Percentiles rank a stretch among this genome's conserved stretches.
Conservation (phyloP, 345 rosid genomes). For the Pugionium cornutum region DNA sequence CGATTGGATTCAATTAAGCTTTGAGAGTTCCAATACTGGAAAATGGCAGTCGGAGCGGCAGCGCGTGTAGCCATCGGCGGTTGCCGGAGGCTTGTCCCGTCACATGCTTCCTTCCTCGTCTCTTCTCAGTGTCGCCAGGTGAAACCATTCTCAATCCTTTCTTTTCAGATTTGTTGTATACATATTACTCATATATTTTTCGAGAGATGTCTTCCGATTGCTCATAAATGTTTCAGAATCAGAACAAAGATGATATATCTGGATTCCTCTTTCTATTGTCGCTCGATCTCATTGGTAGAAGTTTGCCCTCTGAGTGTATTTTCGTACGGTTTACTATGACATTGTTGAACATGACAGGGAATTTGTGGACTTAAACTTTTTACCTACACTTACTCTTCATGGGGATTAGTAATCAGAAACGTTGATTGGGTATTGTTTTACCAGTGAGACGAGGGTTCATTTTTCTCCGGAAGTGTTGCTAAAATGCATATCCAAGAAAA, state of each 20-base stretch:
- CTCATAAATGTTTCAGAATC: constrained; percentile 17
- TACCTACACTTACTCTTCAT: neutral
- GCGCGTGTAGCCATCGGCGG: constrained; percentile 40
- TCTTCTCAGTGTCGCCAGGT: constrained; percentile 40
- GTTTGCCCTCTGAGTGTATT: neutral
- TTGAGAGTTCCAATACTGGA: neutral
- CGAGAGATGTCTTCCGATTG: constrained; percentile 12
- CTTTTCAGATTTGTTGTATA: neutral
- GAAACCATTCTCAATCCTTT: neutral
- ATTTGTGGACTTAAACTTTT: neutral
- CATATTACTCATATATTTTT: neutral
- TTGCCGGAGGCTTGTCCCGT: constrained; percentile 29
- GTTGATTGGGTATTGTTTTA: neutral
- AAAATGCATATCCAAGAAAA: neutral
- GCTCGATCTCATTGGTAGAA: neutral
- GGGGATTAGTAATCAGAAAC: neutral
- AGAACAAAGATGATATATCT: neutral
- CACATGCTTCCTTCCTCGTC: constrained; percentile 23
- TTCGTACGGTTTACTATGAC: neutral
- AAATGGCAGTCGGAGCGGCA: constrained; percentile 39
- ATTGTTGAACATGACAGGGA: neutral
- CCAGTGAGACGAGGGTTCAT: neutral
- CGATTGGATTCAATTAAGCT: neutral
- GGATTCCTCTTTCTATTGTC: neutral
- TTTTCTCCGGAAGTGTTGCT: neutral